phyloP scores from a whole-genome alignment of 2,329 filamentous ascomycete species.

The Metarhizium anisopliae region DNA sequence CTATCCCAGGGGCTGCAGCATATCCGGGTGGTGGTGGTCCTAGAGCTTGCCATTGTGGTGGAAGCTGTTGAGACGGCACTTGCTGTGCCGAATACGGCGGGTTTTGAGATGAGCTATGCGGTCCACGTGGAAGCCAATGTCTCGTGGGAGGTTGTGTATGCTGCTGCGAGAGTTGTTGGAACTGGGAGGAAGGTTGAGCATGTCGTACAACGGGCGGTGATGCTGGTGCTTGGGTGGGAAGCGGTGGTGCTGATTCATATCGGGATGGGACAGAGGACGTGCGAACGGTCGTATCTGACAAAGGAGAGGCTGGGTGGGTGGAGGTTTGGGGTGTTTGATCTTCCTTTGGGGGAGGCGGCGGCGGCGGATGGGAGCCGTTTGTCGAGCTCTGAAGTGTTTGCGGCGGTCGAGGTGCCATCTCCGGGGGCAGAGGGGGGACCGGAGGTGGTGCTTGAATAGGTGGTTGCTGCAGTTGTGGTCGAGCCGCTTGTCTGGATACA shows the following conservation, averaged over 20 bases:
- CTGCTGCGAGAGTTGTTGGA: constrained; percentile 7
- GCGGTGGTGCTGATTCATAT: constrained; percentile 39
- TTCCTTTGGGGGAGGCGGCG: constrained; percentile 38
- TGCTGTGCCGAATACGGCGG: neutral
- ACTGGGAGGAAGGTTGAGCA: constrained; percentile 10
- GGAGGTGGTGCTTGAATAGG: constrained; percentile 47
- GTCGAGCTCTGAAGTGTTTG: constrained; percentile 21
- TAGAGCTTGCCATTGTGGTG: constrained; percentile 11
- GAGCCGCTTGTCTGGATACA: constrained; percentile 56
- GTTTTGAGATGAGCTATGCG: constrained; percentile 1
- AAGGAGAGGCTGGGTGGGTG: constrained; percentile 15
- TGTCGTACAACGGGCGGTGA: neutral
- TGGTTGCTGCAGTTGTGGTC: constrained; percentile 21
- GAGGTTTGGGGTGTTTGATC: constrained; percentile 16
- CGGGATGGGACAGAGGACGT: constrained; percentile 22
- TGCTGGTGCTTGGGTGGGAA: constrained; percentile 26
- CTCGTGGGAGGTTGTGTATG: neutral
- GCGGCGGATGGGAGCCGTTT: constrained; percentile 31
- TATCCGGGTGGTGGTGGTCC: constrained; percentile 9
- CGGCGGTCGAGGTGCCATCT: constrained; percentile 39
- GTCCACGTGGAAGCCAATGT: neutral
- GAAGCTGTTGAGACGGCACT: constrained; percentile 10
- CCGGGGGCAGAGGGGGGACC: constrained; percentile 62
- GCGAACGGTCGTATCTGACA: constrained; percentile 10
- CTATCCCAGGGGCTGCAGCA: constrained; percentile 4